A percentile compares a stretch with the other conserved stretches of the same genome.
These are phyloP conservation scores for Postia placenta DNA, from an alignment of 768 basidiomycete genomes.

Conservation along the genomic window DNA sequence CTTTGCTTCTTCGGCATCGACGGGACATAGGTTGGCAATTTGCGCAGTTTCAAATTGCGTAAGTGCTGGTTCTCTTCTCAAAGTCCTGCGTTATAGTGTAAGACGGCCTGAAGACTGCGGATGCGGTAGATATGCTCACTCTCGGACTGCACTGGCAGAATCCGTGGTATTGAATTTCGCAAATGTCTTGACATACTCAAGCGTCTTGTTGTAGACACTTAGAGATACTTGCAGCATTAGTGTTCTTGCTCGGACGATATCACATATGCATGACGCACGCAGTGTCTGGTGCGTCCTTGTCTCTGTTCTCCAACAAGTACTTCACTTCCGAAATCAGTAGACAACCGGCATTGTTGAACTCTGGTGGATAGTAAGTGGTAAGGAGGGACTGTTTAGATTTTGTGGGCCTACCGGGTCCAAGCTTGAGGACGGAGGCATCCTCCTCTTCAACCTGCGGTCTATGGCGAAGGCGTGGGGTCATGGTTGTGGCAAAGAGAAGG, in stretches of 20 bases:
- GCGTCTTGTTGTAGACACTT: slow-evolving; percentile 90
- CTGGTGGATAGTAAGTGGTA: slow-evolving; percentile 29
- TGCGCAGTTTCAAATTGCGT: slow-evolving; percentile 92
- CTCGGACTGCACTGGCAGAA: slow-evolving; percentile 80
- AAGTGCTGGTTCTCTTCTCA: slow-evolving; percentile 71
- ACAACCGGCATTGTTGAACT: slow-evolving; percentile 90
- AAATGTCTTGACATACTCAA: slow-evolving; percentile 89
- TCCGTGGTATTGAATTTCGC: slow-evolving; percentile 86
- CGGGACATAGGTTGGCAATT: slow-evolving; percentile 87
- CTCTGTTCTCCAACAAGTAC: slow-evolving; percentile 80
- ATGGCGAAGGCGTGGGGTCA: slow-evolving; percentile 47
- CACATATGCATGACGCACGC: slow-evolving; percentile 47
- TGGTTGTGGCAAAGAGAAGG: slow-evolving; percentile 17
- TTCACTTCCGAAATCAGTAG: slow-evolving; percentile 90
- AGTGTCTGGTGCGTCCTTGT: slow-evolving; percentile 85
- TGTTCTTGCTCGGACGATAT: not conserved
- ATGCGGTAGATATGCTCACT: slow-evolving; percentile 38
- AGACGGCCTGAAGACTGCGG: slow-evolving; percentile 1
- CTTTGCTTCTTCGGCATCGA: slow-evolving; percentile 85
- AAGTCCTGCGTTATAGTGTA: slow-evolving; percentile 59
- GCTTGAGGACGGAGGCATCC: slow-evolving; percentile 79
- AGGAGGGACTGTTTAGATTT: not conserved
- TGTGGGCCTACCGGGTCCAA: slow-evolving; percentile 54
- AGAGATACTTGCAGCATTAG: not conserved
- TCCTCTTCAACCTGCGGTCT: slow-evolving; percentile 78